phyloP scores from a whole-genome alignment of 2,329 filamentous ascomycete species.

The Aaosphaeria pasadenensis region DNA sequence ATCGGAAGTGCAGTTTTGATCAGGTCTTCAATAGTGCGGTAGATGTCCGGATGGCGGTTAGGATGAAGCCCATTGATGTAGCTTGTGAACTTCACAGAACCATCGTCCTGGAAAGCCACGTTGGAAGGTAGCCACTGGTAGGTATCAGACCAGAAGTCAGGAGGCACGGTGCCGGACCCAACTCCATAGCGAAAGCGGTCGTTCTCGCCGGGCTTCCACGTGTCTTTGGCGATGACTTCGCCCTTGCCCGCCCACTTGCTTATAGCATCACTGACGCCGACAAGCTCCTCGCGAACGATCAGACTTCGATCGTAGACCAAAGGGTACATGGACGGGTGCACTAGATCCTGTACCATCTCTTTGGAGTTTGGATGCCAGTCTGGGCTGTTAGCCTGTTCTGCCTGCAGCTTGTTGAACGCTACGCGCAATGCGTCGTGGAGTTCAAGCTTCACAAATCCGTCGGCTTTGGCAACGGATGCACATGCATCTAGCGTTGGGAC shows the following conservation, averaged over 20 bases:
- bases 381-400: conserved; percentile 36
- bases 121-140: conserved; percentile 53
- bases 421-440: conserved; percentile 43
- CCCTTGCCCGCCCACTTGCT: conserved; percentile 28
- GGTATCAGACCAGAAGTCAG: conserved; percentile 15
- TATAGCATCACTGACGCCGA: conserved; percentile 27
- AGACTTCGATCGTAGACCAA: conserved; percentile 53
- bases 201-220: neutral
- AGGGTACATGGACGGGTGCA: conserved; percentile 64
- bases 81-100: conserved; percentile 41
- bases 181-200: conserved; percentile 3
- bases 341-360: conserved; percentile 57
- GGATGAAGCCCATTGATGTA: conserved; percentile 58
- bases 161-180: conserved; percentile 3
- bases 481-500: conserved; percentile 46
- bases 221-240: conserved; percentile 11
- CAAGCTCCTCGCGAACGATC: conserved; percentile 33
- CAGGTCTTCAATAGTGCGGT: conserved; percentile 16
- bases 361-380: conserved; percentile 61
- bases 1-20: conserved; percentile 15
- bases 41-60: conserved; percentile 13
- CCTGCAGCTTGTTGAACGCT: conserved; percentile 49
- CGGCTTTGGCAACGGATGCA: conserved; percentile 53
- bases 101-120: conserved; percentile 40
- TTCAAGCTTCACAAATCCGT: conserved; percentile 41